A percentile compares a stretch with the other conserved stretches of the same genome.
These are phyloP conservation scores for Pythium aquatile DNA, from an alignment of 352 stramenopile species.

Conservation along the genomic window DNA sequence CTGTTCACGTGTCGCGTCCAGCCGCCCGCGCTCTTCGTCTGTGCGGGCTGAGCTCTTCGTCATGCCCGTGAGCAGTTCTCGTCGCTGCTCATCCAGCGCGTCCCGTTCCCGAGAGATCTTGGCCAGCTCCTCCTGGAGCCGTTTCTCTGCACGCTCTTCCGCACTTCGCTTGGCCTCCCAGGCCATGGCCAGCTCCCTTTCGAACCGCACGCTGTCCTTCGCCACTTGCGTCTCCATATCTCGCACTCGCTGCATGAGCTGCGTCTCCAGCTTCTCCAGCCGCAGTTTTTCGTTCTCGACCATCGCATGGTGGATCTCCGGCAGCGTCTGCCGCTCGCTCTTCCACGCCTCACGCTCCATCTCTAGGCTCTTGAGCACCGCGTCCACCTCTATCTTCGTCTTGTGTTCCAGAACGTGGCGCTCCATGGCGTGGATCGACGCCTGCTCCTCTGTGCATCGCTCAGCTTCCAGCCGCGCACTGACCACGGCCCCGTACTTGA, in stretches of 20 bases:
- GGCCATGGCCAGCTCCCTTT: slow-evolving; percentile 41
- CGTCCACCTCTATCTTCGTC: slow-evolving; percentile 47
- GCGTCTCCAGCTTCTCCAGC: slow-evolving; percentile 57
- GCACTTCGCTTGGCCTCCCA: slow-evolving; percentile 34
- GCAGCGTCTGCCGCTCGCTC: slow-evolving; percentile 55
- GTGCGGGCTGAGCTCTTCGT: slow-evolving; percentile 45
- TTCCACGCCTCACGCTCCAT: slow-evolving; percentile 40
- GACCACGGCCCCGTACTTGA: slow-evolving; percentile 59
- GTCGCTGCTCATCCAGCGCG: slow-evolving; percentile 68
- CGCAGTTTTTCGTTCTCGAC: slow-evolving; percentile 64
- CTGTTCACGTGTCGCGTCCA: slow-evolving; percentile 57
- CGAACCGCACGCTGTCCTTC: slow-evolving; percentile 39
- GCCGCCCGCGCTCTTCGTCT: slow-evolving; percentile 69
- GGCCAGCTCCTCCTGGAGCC: slow-evolving; percentile 60
- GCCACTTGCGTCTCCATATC: slow-evolving; percentile 50
- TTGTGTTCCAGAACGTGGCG: slow-evolving; percentile 63
- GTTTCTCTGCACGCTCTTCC: slow-evolving; percentile 57
- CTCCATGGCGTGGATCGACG: slow-evolving; percentile 45
- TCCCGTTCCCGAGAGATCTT: slow-evolving; percentile 70
- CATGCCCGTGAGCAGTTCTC: slow-evolving; percentile 58
- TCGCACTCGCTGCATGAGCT: slow-evolving; percentile 45
- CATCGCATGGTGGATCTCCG: slow-evolving; percentile 51
- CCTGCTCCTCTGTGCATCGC: slow-evolving; percentile 46
- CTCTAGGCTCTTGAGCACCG: slow-evolving; percentile 29
- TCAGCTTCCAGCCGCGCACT: slow-evolving; percentile 46